These are phyloP conservation scores for Trichophyton equinum DNA, from an alignment of 2,329 filamentous ascomycete species.

Conservation along the genomic window DNA sequence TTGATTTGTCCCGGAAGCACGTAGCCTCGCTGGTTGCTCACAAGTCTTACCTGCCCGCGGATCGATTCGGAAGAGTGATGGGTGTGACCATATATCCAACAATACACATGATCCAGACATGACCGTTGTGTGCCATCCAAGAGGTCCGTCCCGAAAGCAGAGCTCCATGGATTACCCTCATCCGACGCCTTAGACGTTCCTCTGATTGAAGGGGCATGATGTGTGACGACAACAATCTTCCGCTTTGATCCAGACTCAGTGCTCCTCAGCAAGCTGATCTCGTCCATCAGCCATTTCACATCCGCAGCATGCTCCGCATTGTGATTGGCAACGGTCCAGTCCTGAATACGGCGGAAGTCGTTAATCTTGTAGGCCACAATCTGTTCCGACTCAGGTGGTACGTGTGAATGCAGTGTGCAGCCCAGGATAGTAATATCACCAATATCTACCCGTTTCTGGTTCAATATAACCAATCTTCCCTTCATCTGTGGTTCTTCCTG, in stretches of 20 bases:
- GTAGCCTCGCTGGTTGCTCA: conserved; percentile 37
- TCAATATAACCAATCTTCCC: conserved; percentile 14
- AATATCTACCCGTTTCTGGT: conserved; percentile 16
- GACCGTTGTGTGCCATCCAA: neutral
- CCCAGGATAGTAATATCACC: conserved; percentile 38
- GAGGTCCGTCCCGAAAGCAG: conserved; percentile 30
- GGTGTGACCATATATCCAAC: conserved; percentile 38
- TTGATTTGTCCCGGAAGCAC: conserved; percentile 18
- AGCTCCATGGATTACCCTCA: conserved; percentile 34
- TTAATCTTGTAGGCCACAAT: conserved; percentile 35
- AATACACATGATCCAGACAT: conserved; percentile 7
- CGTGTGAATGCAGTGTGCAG: conserved; percentile 43
- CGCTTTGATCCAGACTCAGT: neutral
- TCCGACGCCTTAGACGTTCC: conserved; percentile 39
- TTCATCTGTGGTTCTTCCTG: conserved; percentile 14
- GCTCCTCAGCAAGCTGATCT: conserved; percentile 19
- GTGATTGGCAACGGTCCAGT: conserved; percentile 40
- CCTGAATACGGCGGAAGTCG: conserved; percentile 41
- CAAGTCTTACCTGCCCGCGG: conserved; percentile 22
- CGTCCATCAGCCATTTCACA: conserved; percentile 36
- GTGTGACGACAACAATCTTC: conserved; percentile 39
- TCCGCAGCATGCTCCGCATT: conserved; percentile 38
- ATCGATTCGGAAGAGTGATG: conserved; percentile 34
- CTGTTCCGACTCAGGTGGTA: conserved; percentile 29
- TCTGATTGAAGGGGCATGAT: conserved; percentile 41